phyloP scores from a whole-genome alignment of 2,329 filamentous ascomycete species.

The Fusarium euwallaceae region DNA sequence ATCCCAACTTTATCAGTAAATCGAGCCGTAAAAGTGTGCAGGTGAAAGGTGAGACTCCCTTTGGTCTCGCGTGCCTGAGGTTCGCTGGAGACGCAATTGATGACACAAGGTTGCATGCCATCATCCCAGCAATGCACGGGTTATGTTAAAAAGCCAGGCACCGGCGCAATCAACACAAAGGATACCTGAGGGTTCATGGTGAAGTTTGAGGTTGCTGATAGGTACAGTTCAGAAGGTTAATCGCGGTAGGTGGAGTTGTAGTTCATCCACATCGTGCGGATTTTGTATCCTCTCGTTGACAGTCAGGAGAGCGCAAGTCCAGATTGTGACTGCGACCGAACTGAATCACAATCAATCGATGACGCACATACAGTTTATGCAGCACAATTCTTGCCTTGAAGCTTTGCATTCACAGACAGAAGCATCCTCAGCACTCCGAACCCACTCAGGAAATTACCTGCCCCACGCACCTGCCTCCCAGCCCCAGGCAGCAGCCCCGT shows the following conservation, averaged over 20 bases:
- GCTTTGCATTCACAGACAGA: neutral
- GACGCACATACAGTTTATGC: neutral
- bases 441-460: conserved; percentile 6
- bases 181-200: neutral
- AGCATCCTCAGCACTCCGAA: neutral
- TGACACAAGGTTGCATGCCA: conserved; percentile 34
- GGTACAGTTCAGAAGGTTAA: neutral
- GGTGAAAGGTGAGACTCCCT: conserved; percentile 33
- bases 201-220: neutral
- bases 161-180: neutral
- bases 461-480: neutral
- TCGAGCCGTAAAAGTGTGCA: conserved; percentile 1
- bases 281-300: neutral
- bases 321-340: neutral
- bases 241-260: neutral
- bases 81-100: conserved; percentile 49
- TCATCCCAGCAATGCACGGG: conserved; percentile 47
- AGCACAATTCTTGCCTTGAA: neutral
- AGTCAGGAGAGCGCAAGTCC: neutral
- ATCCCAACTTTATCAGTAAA: neutral
- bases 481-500: neutral
- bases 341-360: neutral
- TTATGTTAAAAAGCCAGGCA: conserved; percentile 13
- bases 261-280: neutral
- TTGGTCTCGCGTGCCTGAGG: conserved; percentile 45